Evolutionary conservation across 1,139 yeast species (phyloP).

Genomic region (Geotrichum fermentans): DNA sequence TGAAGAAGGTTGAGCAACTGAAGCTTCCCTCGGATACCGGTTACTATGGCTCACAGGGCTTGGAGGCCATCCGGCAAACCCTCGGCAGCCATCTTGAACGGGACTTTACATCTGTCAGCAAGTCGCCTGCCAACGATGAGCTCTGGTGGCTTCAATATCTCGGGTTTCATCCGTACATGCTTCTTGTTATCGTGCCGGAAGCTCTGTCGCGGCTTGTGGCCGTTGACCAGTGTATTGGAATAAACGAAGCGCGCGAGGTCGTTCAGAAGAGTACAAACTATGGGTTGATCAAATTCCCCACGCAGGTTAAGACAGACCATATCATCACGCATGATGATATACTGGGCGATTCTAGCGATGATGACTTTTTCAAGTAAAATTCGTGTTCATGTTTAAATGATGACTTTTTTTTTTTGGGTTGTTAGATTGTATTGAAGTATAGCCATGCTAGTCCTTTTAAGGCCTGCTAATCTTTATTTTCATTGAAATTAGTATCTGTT

Average conservation of each 20-base stretch:
- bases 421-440: background rate
- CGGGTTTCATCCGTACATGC: conserved; percentile 14
- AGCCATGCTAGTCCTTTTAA: background rate
- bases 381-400: background rate
- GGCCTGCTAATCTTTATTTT: too few relatives aligned
- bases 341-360: background rate
- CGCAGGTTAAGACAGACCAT: background rate
- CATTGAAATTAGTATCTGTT: too few relatives aligned
- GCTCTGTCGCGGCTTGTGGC: conserved; percentile 4
- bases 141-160: conserved; percentile 15
- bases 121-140: background rate
- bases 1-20: conserved; percentile 3
- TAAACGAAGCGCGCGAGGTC: conserved; percentile 7
- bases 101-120: background rate
- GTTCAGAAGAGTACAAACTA: conserved; percentile 12
- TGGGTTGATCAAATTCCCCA: conserved; percentile 9
- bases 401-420: background rate
- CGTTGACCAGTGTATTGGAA: conserved; percentile 3
- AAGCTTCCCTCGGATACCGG: conserved; percentile 6
- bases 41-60: conserved; percentile 13
- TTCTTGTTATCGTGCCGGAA: conserved; percentile 13
- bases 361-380: background rate
- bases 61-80: background rate
- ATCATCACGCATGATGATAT: background rate
- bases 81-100: background rate